Evolutionary conservation across 108 stramenopile genomes (phyloP).

Genomic region (Skeletonema tropicum): DNA sequence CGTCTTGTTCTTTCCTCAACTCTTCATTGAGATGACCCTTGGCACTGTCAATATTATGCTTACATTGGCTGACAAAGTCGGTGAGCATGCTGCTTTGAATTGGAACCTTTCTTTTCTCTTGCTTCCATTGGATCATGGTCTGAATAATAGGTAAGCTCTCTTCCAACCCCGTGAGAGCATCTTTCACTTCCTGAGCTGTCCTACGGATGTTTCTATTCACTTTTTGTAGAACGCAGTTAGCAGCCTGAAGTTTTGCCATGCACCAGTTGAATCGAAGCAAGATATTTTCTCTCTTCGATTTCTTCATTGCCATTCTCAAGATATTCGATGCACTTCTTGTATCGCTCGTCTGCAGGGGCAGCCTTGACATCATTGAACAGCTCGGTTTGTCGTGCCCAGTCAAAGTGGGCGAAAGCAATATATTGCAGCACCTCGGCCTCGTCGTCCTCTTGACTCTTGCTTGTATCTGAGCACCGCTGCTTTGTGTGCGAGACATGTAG

Average conservation of each 20-base stretch:
- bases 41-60: slow-evolving; percentile 86
- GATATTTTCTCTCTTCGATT: slow-evolving; percentile 60
- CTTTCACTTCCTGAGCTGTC: slow-evolving; percentile 82
- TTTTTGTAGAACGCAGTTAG: slow-evolving; percentile 86
- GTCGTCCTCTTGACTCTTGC: slow-evolving; percentile 81
- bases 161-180: slow-evolving; percentile 75
- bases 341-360: slow-evolving; percentile 88
- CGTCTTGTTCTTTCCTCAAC: slow-evolving; percentile 71
- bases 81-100: slow-evolving; percentile 74
- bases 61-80: slow-evolving; percentile 76
- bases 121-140: slow-evolving; percentile 72
- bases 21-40: slow-evolving; percentile 84
- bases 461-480: slow-evolving; percentile 71
- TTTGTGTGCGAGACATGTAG: slow-evolving; percentile 78
- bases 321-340: slow-evolving; percentile 77
- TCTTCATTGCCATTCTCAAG: slow-evolving; percentile 72
- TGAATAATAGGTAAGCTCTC: slow-evolving; percentile 78
- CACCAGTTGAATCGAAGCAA: slow-evolving; percentile 79
- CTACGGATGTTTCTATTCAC: slow-evolving; percentile 77
- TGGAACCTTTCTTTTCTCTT: slow-evolving; percentile 74
- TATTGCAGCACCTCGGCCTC: slow-evolving; percentile 80
- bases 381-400: slow-evolving; percentile 90
- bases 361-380: slow-evolving; percentile 80
- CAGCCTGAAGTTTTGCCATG: slow-evolving; percentile 84
- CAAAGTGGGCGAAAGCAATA: slow-evolving; percentile 88